Evolutionary conservation across 2,329 filamentous ascomycete genomes (phyloP), one percentile per base, ranked within the genome.

Genomic region (Fusarium stilboides): DNA sequence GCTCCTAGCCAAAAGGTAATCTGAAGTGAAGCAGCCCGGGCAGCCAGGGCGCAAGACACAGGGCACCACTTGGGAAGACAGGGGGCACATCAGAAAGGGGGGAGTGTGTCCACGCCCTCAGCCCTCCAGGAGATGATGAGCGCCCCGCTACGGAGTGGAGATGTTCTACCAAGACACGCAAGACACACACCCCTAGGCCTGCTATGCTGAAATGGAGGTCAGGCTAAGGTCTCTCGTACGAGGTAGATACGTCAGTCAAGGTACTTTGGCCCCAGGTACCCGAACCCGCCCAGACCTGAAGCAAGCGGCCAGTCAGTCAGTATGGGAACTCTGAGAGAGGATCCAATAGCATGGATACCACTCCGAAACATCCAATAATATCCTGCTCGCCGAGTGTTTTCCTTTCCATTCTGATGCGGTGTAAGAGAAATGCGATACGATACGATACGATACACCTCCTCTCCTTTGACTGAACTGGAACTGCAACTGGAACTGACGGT

Each of bases 11-110:
- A 61, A 75, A 75, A 74, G 70, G 74, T 69, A 77, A 75, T 77
- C 75, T 77, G 75, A 76, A 62, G 74, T 76, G 75, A 74, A 74
- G 71, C 71, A 74, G 68, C 65, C 69, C 51, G 68, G 57, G 62
- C 68, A 74, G 55, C 65, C 69, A 74, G 72, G 72, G 72, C 70
- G 71, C 71, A 65, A 65, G 71, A 68, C 62, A 69, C 70, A 74
- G 71, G 71, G 71, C 71, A 74, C 60, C 70, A 68, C 54, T 69
- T 62, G 62, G 51, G 46, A 42, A 65, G 69, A 68, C 59, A 67
- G 68, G 69, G 71, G 63, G 52, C 22, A 52, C 28, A 31, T 13
- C 28, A 31, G 28, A 37, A 36, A 45, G 24, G 22, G 44, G 62
- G 62, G 66, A 22, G 67, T 60, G 53, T 43, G 6, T 28, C 17